phyloP scores from a whole-genome alignment of 208 protist genomes.

The Strigomonas oncopelti region DNA sequence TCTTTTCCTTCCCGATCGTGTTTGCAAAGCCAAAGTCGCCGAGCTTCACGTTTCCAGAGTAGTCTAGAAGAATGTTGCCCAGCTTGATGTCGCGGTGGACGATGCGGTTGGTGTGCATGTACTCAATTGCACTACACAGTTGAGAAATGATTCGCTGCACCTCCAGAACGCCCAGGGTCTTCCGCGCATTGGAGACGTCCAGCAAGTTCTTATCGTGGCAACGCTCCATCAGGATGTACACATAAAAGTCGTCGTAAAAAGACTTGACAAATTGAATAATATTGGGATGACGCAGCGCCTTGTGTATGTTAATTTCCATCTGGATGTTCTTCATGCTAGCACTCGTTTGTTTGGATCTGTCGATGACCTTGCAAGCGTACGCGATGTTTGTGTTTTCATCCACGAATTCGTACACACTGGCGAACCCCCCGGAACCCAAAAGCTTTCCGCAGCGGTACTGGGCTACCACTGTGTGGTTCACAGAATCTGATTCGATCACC shows the following conservation, averaged over 20 bases:
- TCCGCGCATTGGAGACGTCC: slow-evolving; percentile 31
- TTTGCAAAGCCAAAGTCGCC: slow-evolving; percentile 91
- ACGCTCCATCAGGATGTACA: slow-evolving; percentile 76
- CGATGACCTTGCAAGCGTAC: slow-evolving; percentile 76
- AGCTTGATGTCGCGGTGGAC: slow-evolving; percentile 89
- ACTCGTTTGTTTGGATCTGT: slow-evolving; percentile 32
- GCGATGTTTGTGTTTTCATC: slow-evolving; percentile 24
- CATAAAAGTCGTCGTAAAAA: slow-evolving; percentile 60
- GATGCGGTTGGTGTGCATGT: slow-evolving; percentile 69
- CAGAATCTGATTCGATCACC: slow-evolving; percentile 36
- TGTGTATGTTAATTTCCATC: slow-evolving; percentile 66
- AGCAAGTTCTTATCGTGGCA: slow-evolving; percentile 53
- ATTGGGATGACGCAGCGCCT: slow-evolving; percentile 58
- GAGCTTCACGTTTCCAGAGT: slow-evolving; percentile 78
- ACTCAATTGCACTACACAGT: slow-evolving; percentile 74
- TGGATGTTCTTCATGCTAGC: slow-evolving; percentile 38
- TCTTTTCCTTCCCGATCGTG: slow-evolving; percentile 20
- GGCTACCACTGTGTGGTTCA: slow-evolving; percentile 23
- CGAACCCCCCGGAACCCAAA: slow-evolving; percentile 70
- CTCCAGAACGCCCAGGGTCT: slow-evolving; percentile 37
- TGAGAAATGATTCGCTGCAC: slow-evolving; percentile 85
- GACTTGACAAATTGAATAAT: slow-evolving; percentile 54
- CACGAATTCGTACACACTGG: slow-evolving; percentile 51
- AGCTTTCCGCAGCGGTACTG: slow-evolving; percentile 42
- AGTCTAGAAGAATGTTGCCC: slow-evolving; percentile 89